A percentile compares a stretch with the other conserved stretches of the same genome.
Conservation (phyloP, 768 basidiomycete species). For the Asterophora lycoperdoides region DNA sequence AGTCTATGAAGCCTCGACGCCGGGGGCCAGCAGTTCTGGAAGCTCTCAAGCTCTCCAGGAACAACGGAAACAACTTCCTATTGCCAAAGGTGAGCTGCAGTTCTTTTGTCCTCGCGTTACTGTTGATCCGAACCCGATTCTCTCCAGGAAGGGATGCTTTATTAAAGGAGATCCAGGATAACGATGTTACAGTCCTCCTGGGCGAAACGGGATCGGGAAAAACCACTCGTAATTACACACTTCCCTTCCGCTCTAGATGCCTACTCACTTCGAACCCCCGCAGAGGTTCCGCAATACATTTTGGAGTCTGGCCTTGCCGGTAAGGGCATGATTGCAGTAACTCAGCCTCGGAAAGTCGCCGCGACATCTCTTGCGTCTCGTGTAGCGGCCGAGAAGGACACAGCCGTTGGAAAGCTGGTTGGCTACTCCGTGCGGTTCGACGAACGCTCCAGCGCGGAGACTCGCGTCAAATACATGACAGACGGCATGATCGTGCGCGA, state of each 20-base stretch:
- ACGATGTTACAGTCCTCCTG: slow-evolving; percentile 84
- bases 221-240: slow-evolving; percentile 69
- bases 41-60: slow-evolving; percentile 44
- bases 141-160: slow-evolving; percentile 68
- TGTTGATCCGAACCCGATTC: not conserved
- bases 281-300: slow-evolving; percentile 96
- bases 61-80: slow-evolving; percentile 70
- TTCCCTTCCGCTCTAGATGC: not conserved
- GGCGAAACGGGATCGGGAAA: slow-evolving; percentile 99
- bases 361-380: slow-evolving; percentile 92
- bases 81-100: slow-evolving; percentile 59
- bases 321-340: slow-evolving; percentile 79
- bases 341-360: slow-evolving; percentile 93
- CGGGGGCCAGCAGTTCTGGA: slow-evolving; percentile 24
- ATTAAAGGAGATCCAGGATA: slow-evolving; percentile 63
- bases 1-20: slow-evolving; percentile 9
- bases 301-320: slow-evolving; percentile 75
- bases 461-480: slow-evolving; percentile 93
- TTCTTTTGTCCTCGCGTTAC: not conserved
- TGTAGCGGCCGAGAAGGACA: slow-evolving; percentile 81
- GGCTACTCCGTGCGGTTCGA: slow-evolving; percentile 98
- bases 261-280: not conserved
- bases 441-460: slow-evolving; percentile 64
- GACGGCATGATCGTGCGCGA: slow-evolving; percentile 98
- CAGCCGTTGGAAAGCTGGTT: slow-evolving; percentile 67